Conservation (phyloP, 495 filamentous ascomycete species). For the Eremomyces bilateralis region DNA sequence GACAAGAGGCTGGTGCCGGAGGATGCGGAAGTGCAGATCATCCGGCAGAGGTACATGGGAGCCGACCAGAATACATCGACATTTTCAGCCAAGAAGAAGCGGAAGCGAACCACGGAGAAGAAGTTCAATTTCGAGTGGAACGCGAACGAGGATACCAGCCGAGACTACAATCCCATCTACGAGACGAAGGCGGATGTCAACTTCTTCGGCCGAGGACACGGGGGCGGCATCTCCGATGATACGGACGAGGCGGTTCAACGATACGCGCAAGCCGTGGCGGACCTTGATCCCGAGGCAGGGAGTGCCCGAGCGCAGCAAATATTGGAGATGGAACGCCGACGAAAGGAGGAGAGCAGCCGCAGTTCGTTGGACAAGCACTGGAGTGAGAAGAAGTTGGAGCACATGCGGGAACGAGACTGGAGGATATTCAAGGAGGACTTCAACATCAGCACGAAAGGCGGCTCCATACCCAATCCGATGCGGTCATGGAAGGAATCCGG, state of each 20-base stretch:
- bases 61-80: constrained; percentile 68
- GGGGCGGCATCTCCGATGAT: constrained; percentile 71
- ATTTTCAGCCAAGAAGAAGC: constrained; percentile 93
- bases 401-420: constrained; percentile 98
- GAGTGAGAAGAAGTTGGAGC: constrained; percentile 86
- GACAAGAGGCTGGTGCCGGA: constrained; percentile 41
- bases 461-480: constrained; percentile 88
- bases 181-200: constrained; percentile 46
- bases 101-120: constrained; percentile 76
- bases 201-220: constrained; percentile 59
- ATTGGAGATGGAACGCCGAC: constrained; percentile 67
- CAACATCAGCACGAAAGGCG: constrained; percentile 84
- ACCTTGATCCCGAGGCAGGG: constrained; percentile 65
- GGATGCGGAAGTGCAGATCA: constrained; percentile 54
- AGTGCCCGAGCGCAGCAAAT: constrained; percentile 54
- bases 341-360: constrained; percentile 53
- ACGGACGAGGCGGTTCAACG: constrained; percentile 43
- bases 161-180: constrained; percentile 79
- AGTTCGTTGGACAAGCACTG: constrained; percentile 74
- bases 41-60: constrained; percentile 80
- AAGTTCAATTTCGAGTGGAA: constrained; percentile 99
- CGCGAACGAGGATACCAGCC: constrained; percentile 80
- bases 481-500: constrained; percentile 78
- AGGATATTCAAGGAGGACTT: constrained; percentile 99
- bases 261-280: constrained; percentile 58